Base-by-base conservation (phyloP, 805 yeast genomes). In the Hanseniaspora lindneri region DNA sequence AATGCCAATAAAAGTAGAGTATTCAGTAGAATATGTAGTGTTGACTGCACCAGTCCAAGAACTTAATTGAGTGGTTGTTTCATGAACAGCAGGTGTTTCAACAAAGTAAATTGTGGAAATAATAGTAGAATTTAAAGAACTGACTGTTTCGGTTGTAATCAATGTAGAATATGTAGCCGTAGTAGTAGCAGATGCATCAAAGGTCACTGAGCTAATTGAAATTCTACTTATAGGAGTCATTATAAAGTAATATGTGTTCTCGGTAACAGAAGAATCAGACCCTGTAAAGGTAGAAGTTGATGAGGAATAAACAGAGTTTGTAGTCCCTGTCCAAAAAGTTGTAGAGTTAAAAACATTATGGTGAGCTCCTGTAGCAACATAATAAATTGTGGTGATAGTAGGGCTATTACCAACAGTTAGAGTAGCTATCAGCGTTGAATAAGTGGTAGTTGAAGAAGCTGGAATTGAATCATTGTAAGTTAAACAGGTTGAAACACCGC, bases 81-180 rank as follows among this genome's bases (percentile, higher is more conserved):
- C 25, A 34, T 43, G 44, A 14, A 16, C 16, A 19, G 42, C 49
- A 24, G 57, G 58, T 4, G 55, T 50, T 21, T 41, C 50, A 14
- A 56, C 54, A 37, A 37, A 40, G 40, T 52, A 54, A 34, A 54
- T 27, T 1, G 56, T 54, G 10, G 52, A 39, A 17, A 49, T 49
- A 8, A 42, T 17, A 23, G 36, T 25, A 19, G 47, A 37, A 29
- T 25, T 39, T 1, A 36, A 17, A 9, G 33, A 24, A 1, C 33
- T 17, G 3, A 41, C 19, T 2, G 27, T 16, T 11, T 16, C 21
- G 8, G 51, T 48, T 14, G 36, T 27, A 3, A 48, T 32, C 9
- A 19, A 17, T 10, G 37, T 36, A 3, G 51, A 35, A 14, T 41
- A 48, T 16, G 51, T 48, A 8, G 34, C 17, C 1, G 35, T 7